Evolutionary conservation across 2,329 filamentous ascomycete species (phyloP), one percentile per base, ranked within the genome.

Genomic region (Meredithiella fracta): DNA sequence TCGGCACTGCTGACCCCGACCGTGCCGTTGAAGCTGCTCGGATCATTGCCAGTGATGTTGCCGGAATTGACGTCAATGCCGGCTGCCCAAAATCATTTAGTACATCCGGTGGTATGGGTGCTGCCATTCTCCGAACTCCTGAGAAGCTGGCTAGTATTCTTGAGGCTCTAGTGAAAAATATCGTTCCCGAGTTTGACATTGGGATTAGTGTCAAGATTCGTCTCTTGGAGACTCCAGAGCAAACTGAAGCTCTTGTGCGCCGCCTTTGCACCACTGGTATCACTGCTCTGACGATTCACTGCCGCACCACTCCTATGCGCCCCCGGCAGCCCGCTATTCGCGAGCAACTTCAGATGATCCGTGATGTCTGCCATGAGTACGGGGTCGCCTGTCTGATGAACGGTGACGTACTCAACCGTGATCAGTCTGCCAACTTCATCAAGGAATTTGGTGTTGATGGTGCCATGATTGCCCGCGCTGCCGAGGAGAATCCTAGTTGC

Each of bases 71-170:
- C 67, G 85, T 98, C 60, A 98, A 98, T 67, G 89, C 92, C 0
- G 92, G 92, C n/a, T 98, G 92, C 66, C 92, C 92, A 0, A 98
- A 98, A 69, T 86, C 91, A 0, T 98, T 98, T 69, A 94, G 86
- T 64, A 95, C 91, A 1, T 79, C 78, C 60, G 89, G 89, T 59
- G 92, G 92, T 51, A 98, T 98, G 92, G 92, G 92, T 51, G 92
- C 92, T 0, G 91, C 90, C 1, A 76, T 98, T 20, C 77, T 98
- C 15, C 80, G 79, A 62, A 91, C 85, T 0, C 91, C 92, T 0
- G 90, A 97, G 61, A 81, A 79, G 63, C 77, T 98, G 1, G 85
- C 82, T 62, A 77, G 82, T 0, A 98, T 98, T 61, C 75, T 98
- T 6, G 82, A 85, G 59, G 82, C 86, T 0, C 74, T 98, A 8